A percentile compares a stretch with the other conserved stretches of the same genome.
Evolutionary conservation across 2,329 filamentous ascomycete species (phyloP).

Genomic region (Penicillium occitanis): DNA sequence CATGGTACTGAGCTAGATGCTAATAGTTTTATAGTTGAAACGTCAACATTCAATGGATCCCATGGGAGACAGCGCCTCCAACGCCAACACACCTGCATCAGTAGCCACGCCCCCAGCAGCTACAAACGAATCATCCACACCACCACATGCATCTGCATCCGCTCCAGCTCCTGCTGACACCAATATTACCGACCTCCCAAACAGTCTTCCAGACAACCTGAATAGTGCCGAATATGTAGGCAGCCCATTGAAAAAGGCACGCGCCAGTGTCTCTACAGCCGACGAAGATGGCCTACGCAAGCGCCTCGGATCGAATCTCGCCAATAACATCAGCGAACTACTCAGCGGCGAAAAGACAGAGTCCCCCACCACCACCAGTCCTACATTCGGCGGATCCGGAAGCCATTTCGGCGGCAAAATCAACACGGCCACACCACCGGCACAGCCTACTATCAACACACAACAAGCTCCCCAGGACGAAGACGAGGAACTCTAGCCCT

Average conservation of each 20-base stretch:
- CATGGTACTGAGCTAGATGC: conserved; percentile 5
- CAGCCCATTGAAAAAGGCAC: conserved; percentile 50
- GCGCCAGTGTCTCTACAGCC: conserved; percentile 46
- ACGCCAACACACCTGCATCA: conserved; percentile 41
- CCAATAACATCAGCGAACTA: conserved; percentile 38
- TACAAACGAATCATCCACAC: conserved; percentile 34
- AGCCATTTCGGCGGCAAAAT: conserved; percentile 22
- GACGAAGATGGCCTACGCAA: conserved; percentile 43
- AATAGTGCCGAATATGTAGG: conserved; percentile 42
- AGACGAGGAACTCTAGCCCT: conserved; percentile 20
- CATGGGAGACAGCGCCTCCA: conserved; percentile 39
- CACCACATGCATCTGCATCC: conserved; percentile 31
- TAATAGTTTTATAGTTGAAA: conserved; percentile 54
- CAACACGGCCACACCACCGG: neutral
- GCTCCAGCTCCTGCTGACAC: neutral
- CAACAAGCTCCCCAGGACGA: conserved; percentile 10
- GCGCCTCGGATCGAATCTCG: conserved; percentile 38
- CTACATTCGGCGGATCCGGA: conserved; percentile 13
- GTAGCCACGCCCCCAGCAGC: conserved; percentile 38
- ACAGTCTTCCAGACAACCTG: conserved; percentile 27
- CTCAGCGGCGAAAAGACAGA: conserved; percentile 22
- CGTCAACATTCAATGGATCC: conserved; percentile 65
- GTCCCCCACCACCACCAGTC: conserved; percentile 19
- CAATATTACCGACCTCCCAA: conserved; percentile 24
- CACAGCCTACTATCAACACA: neutral